Percentiles rank a stretch among this genome's conserved stretches.
These are phyloP conservation scores for Nissolia schottii DNA, from an alignment of 306 rosid genomes.

Conservation along the genomic window DNA sequence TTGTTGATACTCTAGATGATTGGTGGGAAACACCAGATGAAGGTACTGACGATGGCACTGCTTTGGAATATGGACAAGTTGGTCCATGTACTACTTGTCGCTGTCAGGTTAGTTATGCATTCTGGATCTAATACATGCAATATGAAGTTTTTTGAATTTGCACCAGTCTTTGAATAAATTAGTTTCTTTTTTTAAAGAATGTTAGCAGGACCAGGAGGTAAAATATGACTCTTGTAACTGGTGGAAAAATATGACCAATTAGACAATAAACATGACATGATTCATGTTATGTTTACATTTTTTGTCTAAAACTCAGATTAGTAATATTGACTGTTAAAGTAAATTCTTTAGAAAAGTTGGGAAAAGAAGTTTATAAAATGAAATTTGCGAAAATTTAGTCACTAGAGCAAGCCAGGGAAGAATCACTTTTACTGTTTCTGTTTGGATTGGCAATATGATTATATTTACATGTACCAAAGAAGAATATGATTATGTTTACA, in stretches of 20 bases:
- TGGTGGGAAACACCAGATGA: slow-evolving; percentile 90
- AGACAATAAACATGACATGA: not conserved
- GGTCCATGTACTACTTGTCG: slow-evolving; percentile 77
- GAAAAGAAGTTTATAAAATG: not conserved
- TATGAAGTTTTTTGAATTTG: slow-evolving; percentile 1
- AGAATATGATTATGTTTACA: not conserved
- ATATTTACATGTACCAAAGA: too few relatives aligned
- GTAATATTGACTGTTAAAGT: not conserved
- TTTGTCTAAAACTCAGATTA: not conserved
- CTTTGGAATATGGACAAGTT: slow-evolving; percentile 75
- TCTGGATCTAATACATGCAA: slow-evolving; percentile 5
- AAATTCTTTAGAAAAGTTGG: not conserved
- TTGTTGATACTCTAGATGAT: slow-evolving; percentile 42
- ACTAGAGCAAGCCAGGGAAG: not conserved
- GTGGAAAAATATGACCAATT: not conserved
- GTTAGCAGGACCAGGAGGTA: not conserved
- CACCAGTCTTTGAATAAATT: slow-evolving; percentile 7
- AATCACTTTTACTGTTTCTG: not conserved
- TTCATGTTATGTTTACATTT: slow-evolving; percentile 5
- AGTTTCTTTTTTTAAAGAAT: not conserved
- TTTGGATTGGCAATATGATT: slow-evolving; percentile 1
- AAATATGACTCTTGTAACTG: not conserved
- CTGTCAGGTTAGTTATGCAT: slow-evolving; percentile 70
- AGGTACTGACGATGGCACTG: slow-evolving; percentile 48
- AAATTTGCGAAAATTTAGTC: slow-evolving; percentile 5